Base-by-base conservation (phyloP, 768 basidiomycete genomes). In the Hemileccinum rubropunctum region DNA sequence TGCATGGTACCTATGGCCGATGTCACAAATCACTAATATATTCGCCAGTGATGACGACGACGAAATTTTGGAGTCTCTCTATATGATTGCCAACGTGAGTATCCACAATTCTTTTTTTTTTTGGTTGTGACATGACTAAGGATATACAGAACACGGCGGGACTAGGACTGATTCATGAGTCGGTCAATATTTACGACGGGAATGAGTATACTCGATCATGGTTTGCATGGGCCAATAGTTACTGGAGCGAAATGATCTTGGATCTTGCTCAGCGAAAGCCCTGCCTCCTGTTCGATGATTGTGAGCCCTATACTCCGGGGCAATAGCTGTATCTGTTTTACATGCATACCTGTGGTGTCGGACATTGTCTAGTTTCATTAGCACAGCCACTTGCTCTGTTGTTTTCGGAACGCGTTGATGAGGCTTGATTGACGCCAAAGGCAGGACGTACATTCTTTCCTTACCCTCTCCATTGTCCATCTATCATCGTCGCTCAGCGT, bases 151-250 rank as follows among this genome's bases (percentile, higher is more conserved):
- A 85, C 63, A 89, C 88, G 0, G 76, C 76, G 17, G 82, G 83
- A 3, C 74, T 90, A 13, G 88, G 88, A n/a, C 69, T 90, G 37
- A 85, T 89, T 39, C 88, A 90, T 61, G 88, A 91, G 65, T 84
- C 84, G 2, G 77, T 82, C 57, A 77, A 76, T 9, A 84, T 89
- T 50, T 83, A 84, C 65, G 66, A 81, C 30, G 57, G 65, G 17
- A 69, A 67, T 14, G 73, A 75, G 23, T 88, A 86, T 59, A 88
- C 85, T 32, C 75, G 87, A 18, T 74, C 81, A 17, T 89, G 86
- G 86, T 89, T 89, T 65, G 87, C 88, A 18, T 89, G 86, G 87
- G 88, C 83, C 13, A 88, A 88, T 63, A 86, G 85, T 66, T 91
- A 85, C 65, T 90, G 89, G 60, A 81, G 88, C 32, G 88, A 90